Evolutionary conservation across 257 asterid genomes (phyloP), one percentile per base, ranked within the genome.

Genomic region (Plantago major): DNA sequence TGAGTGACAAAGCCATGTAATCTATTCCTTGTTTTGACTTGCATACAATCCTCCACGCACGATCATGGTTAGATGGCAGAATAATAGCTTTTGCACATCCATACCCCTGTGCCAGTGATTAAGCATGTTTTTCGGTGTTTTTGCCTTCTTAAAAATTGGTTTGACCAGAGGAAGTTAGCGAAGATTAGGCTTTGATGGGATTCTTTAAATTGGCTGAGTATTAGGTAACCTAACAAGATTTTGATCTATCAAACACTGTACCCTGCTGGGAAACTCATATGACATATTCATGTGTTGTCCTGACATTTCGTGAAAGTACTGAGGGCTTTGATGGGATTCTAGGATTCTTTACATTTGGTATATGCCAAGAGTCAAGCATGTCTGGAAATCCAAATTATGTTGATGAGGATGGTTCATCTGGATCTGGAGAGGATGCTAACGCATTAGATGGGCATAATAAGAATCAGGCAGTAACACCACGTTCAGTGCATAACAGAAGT

Each of bases 321-420:
- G n/a, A n/a, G n/a, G n/a, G n/a, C n/a, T n/a, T n/a, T n/a, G n/a
- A n/a, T n/a, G n/a, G n/a, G n/a, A n/a, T n/a, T n/a, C n/a, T n/a
- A n/a, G n/a, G n/a, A n/a, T n/a, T n/a, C n/a, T n/a, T 37, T 69
- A 60, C 70, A 55, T 72, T 64, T 73, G 78, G 62, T 76, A 73
- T 61, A 77, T 70, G 70, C 75, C 78, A n/a, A n/a, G n/a, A 61
- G 74, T 73, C 66, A 37, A 67, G 66, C 68, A 89, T 87, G 97
- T 90, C 97, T 63, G 80, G 82, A 45, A 82, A 87, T 71, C 90
- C 85, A 28, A 62, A 83, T 65, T 83, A 83, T 28, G 78, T 71
- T 28, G 96, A 85, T 33, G 96, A 85, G 70, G 94, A 87, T 22
- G 96, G 73, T 58, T 85, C 95, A 57, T 90, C 96, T 51, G 97